Base-by-base conservation (phyloP, 1,139 yeast genomes). In the Pichia sp. region DNA sequence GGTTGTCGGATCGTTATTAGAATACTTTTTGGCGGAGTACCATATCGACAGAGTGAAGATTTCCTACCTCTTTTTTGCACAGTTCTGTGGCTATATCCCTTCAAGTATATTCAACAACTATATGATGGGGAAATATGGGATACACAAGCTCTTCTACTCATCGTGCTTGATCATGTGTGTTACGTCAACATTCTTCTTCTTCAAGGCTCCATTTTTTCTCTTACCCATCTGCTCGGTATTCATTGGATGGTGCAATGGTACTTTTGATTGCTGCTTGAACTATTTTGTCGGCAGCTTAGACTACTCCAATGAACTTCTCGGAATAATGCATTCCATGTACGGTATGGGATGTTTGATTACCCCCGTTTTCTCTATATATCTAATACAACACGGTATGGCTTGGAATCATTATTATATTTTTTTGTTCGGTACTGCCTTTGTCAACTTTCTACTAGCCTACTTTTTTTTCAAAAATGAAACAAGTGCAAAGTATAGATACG, bases 311-410 rank as follows among this genome's bases (percentile, higher is more conserved):
- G 87, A 83, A 63, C 66, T 84, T 31, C 71, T 85, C 70, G 92
- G 92, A 1, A 67, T 82, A 0, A 66, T 85, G 60, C 93, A 85
- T 70, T 87, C 89, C 0, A 75, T 78, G 58, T 85, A 83, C 64
- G 92, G 92, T 0, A 67, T 83, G 7, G 90, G 90, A 0, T 81
- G 88, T 50, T 79, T 85, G 74, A 70, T 82, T 0, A 77, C 88
- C 1, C 90, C 93, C 0, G 78, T 67, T 4, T 49, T 67, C 13
- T 61, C 64, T 5, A 64, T 68, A 7, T 56, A 47, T 16, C 54
- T 70, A 47, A 60, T 67, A 30, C 58, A 63, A 23, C 49, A 40
- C 15, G 69, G 57, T 56, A 71, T 63, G 77, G 47, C 56, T 10
- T 80, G 84, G 84, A 74, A 75, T 59, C 69, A 73, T 19, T 78